A percentile compares a stretch with the other conserved stretches of the same genome.
Evolutionary conservation across 306 rosid genomes (phyloP).

Genomic region (Hippophae tibetana): DNA sequence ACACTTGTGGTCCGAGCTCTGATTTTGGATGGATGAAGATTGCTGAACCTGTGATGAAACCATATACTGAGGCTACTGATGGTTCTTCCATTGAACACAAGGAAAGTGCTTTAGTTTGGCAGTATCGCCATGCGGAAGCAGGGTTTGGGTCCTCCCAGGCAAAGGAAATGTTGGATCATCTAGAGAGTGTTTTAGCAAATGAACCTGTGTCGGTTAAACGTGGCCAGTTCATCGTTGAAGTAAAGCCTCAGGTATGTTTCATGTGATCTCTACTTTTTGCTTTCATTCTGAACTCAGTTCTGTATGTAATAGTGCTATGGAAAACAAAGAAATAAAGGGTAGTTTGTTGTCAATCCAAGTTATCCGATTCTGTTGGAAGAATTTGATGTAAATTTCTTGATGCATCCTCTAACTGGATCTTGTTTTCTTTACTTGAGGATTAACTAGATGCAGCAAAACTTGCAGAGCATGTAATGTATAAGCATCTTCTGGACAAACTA

Average conservation of each 20-base stretch:
- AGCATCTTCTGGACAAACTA: no score
- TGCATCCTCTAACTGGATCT: no score
- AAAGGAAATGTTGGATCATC: slow-evolving; percentile 60
- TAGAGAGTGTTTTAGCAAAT: slow-evolving; percentile 61
- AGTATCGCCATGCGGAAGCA: slow-evolving; percentile 66
- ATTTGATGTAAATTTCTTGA: no score
- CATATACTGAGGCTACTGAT: slow-evolving; percentile 60
- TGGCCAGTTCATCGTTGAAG: slow-evolving; percentile 63
- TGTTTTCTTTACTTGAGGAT: background rate
- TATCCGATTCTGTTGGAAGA: no score
- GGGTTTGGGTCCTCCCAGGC: slow-evolving; percentile 62
- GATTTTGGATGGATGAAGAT: slow-evolving; percentile 56
- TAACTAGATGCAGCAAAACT: no score
- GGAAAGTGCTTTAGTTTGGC: slow-evolving; percentile 70
- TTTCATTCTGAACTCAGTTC: no score
- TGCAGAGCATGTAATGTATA: no score
- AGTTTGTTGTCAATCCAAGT: no score
- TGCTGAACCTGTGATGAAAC: slow-evolving; percentile 56
- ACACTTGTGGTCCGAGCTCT: slow-evolving; percentile 36
- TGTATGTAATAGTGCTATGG: no score
- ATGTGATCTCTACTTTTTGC: background rate
- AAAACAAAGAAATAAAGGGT: no score
- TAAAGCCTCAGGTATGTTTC: slow-evolving; percentile 53
- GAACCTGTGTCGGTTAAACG: slow-evolving; percentile 63
- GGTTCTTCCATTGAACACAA: slow-evolving; percentile 54